Evolutionary conservation across 108 stramenopile genomes (phyloP).

Genomic region (Discostella pseudostelligera): DNA sequence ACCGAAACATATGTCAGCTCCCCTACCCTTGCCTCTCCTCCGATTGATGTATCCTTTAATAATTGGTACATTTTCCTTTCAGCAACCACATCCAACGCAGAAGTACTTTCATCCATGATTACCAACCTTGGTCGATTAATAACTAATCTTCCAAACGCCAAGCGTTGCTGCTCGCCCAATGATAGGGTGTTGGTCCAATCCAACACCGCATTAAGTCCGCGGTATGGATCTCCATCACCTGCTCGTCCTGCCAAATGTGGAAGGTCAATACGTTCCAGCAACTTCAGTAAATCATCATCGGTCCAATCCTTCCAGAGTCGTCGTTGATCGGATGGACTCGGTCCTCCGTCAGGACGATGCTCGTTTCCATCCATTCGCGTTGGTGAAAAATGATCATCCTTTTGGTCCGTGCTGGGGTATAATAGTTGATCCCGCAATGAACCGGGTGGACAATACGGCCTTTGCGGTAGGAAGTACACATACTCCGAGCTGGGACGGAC

Average conservation of each 20-base stretch:
- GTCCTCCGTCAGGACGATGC: constrained; percentile 25
- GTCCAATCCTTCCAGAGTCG: constrained; percentile 40
- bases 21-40: neutral
- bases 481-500: constrained; percentile 54
- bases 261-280: constrained; percentile 49
- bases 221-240: constrained; percentile 49
- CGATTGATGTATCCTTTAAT: constrained; percentile 32
- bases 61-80: constrained; percentile 70
- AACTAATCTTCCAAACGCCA: constrained; percentile 73
- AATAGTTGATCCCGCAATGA: constrained; percentile 75
- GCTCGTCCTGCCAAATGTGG: constrained; percentile 41
- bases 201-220: constrained; percentile 43
- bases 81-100: constrained; percentile 66
- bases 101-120: constrained; percentile 77
- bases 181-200: constrained; percentile 75
- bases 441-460: constrained; percentile 83
- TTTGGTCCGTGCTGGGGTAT: constrained; percentile 55
- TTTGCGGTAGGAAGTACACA: constrained; percentile 85
- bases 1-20: constrained; percentile 69
- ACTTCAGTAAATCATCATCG: constrained; percentile 38
- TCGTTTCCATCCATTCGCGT: constrained; percentile 22
- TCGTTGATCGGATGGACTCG: constrained; percentile 16
- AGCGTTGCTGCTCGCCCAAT: constrained; percentile 76
- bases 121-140: constrained; percentile 64
- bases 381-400: constrained; percentile 23